These are phyloP conservation scores for Mortierella sp. DNA, from an alignment of 371 early-diverging fungal species.

Conservation along the genomic window DNA sequence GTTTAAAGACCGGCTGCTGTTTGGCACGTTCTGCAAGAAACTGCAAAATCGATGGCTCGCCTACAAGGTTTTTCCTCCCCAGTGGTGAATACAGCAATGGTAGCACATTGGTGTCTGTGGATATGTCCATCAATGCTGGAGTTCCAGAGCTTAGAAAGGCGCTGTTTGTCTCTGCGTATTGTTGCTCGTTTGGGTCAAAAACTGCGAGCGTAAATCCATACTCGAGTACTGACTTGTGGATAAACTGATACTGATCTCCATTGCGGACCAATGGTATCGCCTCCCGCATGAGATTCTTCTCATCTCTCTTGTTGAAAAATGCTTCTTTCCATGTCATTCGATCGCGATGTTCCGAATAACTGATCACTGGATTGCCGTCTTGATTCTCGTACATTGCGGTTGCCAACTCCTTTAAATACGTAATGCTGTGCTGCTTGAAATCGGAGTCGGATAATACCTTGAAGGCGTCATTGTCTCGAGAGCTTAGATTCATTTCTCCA, in stretches of 20 bases:
- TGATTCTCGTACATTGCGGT: constrained; percentile 11
- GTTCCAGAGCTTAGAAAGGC: background rate
- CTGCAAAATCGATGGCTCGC: constrained; percentile 17
- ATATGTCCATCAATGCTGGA: background rate
- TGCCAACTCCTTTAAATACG: constrained; percentile 10
- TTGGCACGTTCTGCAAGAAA: constrained; percentile 18
- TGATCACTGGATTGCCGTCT: constrained; percentile 1
- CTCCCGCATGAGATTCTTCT: no score
- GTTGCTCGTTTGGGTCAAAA: background rate
- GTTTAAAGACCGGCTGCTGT: background rate
- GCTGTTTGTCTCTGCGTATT: background rate
- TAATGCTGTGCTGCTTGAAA: background rate
- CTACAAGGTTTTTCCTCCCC: constrained; percentile 8
- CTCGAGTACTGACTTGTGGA: no score
- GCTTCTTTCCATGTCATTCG: no score
- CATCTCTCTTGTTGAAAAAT: no score
- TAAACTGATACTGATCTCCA: no score
- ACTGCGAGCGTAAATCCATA: background rate
- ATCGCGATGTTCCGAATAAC: background rate
- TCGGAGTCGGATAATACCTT: background rate
- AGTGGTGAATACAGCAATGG: constrained; percentile 8
- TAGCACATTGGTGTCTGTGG: no score
- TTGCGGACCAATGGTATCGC: no score
- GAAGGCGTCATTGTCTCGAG: background rate
- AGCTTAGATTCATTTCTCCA: background rate